Conservation (phyloP, 2,329 filamentous ascomycete genomes). For the Chaetomiaceae sp. region DNA sequence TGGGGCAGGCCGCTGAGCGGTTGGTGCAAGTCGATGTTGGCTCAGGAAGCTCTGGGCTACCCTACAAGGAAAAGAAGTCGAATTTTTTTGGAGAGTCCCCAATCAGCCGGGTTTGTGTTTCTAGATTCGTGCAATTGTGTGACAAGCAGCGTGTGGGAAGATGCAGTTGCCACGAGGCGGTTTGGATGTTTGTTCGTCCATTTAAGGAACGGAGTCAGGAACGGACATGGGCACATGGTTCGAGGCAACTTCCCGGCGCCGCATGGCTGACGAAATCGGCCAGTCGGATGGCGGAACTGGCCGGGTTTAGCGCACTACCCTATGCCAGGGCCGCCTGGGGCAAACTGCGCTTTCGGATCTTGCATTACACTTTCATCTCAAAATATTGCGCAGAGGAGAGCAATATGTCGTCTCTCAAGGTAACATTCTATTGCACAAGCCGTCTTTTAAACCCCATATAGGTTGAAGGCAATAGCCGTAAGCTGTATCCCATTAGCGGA, state of each 20-base stretch:
- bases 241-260: constrained; percentile 13
- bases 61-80: neutral
- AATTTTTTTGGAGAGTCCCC: neutral
- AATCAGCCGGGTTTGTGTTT: neutral
- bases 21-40: neutral
- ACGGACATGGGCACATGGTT: constrained; percentile 10
- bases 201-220: constrained; percentile 10
- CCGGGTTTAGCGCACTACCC: constrained; percentile 8
- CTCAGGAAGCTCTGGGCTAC: neutral
- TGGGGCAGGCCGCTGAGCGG: neutral
- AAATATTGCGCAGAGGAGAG: no score
- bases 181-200: constrained; percentile 13
- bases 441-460: no score
- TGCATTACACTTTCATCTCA: no score
- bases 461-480: neutral
- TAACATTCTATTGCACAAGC: no score
- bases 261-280: constrained; percentile 28
- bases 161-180: constrained; percentile 12
- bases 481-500: neutral
- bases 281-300: constrained; percentile 23
- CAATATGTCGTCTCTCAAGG: no score
- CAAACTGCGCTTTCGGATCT: no score
- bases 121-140: constrained; percentile 7
- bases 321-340: no score
- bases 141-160: constrained; percentile 6